Conservation (phyloP, 176 grass and related monocot genomes). For the Luzula sylvatica region DNA sequence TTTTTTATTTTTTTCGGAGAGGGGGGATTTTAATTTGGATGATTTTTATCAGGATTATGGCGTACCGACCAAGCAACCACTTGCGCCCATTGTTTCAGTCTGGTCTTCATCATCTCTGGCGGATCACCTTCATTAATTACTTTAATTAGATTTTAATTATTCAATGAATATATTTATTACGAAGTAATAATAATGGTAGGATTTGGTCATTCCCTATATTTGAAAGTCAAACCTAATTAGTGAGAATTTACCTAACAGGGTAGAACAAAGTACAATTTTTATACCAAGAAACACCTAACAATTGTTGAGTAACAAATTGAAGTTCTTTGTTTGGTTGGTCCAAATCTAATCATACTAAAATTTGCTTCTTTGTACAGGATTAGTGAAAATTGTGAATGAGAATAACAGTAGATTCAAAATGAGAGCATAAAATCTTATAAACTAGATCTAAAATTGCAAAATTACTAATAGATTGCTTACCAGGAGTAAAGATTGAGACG, state of each 20-base stretch:
- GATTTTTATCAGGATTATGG: slow-evolving; percentile 29
- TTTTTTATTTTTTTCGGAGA: neutral
- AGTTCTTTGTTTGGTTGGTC: neutral
- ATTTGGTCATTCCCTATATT: no score
- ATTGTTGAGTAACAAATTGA: neutral
- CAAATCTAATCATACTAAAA: neutral
- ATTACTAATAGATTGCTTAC: slow-evolving; percentile 11
- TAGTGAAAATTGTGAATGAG: no score
- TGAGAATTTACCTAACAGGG: slow-evolving; percentile 9
- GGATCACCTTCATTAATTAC: slow-evolving; percentile 34
- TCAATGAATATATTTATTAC: neutral
- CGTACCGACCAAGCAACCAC: slow-evolving; percentile 65
- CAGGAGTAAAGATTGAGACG: slow-evolving; percentile 44
- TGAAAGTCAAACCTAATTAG: no score
- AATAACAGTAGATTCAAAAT: no score
- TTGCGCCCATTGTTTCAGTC: slow-evolving; percentile 85
- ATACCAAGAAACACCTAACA: neutral
- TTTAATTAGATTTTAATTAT: neutral
- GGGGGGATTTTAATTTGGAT: neutral
- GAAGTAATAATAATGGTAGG: neutral
- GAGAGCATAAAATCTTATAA: no score
- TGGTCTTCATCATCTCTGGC: slow-evolving; percentile 66
- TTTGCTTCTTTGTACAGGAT: no score
- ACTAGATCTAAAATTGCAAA: neutral
- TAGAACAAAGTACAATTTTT: neutral